These are phyloP conservation scores for Daedalea quercina DNA, from an alignment of 768 basidiomycete genomes.

Conservation along the genomic window DNA sequence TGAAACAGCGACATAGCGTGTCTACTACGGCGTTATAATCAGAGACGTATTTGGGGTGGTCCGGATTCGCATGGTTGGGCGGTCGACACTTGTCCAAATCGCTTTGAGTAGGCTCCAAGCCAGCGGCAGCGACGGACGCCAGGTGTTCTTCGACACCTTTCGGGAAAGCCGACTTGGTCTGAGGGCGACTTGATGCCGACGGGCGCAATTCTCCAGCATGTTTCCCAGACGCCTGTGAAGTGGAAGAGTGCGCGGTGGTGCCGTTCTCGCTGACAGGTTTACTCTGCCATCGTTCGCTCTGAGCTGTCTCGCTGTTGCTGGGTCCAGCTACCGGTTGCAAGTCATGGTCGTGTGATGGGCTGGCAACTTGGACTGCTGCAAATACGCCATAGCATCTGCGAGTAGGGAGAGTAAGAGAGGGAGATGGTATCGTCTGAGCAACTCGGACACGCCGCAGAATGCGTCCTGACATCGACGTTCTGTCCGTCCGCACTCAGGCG, in stretches of 20 bases:
- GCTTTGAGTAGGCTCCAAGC: constrained; percentile 42
- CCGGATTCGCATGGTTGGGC: constrained; percentile 28
- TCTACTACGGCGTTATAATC: constrained; percentile 50
- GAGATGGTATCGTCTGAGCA: background rate
- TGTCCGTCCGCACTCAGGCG: background rate
- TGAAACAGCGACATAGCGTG: constrained; percentile 56
- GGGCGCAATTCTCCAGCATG: too few relatives aligned
- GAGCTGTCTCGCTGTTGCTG: background rate
- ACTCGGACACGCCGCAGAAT: background rate
- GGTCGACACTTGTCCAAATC: constrained; percentile 61
- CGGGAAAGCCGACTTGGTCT: background rate
- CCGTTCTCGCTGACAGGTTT: background rate
- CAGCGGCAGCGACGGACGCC: constrained; percentile 39
- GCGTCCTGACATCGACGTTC: constrained; percentile 1
- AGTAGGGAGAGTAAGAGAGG: background rate
- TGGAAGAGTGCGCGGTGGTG: background rate
- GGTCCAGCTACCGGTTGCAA: background rate
- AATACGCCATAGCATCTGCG: background rate
- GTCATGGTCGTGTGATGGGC: constrained; percentile 3
- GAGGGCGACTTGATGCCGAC: background rate
- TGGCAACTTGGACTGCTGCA: constrained; percentile 2
- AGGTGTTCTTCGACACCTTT: constrained; percentile 45
- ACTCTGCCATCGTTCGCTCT: background rate
- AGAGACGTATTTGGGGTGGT: constrained; percentile 39
- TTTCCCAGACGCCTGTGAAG: background rate